A percentile compares a stretch with the other conserved stretches of the same genome.
Evolutionary conservation across 331 rosid genomes (phyloP).

Genomic region (Spiraea crenata): DNA sequence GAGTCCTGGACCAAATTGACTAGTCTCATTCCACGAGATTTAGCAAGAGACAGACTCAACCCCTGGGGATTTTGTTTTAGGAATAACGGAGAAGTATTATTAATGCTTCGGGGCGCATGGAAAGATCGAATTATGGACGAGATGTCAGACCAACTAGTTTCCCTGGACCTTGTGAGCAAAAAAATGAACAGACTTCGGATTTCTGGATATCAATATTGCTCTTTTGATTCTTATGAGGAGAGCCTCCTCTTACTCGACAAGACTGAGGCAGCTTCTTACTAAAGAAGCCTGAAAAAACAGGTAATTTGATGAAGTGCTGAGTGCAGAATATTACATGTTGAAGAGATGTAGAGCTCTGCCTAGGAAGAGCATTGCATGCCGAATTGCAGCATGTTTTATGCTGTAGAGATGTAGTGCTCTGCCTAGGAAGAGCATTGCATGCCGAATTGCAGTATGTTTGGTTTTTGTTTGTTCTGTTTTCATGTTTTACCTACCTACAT

Average conservation of each 20-base stretch:
- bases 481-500: no score
- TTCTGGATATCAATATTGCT: background rate
- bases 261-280: background rate
- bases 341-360: no score
- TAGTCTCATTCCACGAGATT: background rate
- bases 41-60: background rate
- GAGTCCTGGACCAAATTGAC: background rate
- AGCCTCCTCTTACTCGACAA: background rate
- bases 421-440: no score
- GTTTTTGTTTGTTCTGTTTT: no score
- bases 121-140: no score
- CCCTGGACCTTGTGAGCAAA: constrained; percentile 3
- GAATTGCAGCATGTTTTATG: no score
- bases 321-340: background rate
- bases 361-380: no score
- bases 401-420: background rate
- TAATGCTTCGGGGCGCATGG: background rate
- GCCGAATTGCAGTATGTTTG: no score
- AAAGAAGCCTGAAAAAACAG: background rate
- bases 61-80: background rate
- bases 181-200: background rate
- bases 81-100: background rate
- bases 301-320: background rate
- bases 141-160: background rate
- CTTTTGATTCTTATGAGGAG: background rate